Percentiles rank a stretch among this genome's conserved stretches.
Conservation (phyloP, 2,329 filamentous ascomycete genomes). For the Nothophaeocryptopus gaeumannii region DNA sequence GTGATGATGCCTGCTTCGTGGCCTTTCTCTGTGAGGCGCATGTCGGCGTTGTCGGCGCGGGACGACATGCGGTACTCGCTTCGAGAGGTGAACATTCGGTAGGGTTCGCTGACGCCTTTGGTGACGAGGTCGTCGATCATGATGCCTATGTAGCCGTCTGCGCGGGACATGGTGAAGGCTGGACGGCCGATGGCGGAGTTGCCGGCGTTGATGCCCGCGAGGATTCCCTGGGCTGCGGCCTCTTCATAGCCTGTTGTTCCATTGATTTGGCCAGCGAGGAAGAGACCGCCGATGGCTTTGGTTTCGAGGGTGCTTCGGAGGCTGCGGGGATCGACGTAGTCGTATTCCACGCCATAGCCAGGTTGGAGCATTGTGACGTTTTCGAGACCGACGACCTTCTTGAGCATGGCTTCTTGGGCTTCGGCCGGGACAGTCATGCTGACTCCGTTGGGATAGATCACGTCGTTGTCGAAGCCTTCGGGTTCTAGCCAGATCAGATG, state of each 20-base stretch:
- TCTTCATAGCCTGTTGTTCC: constrained; percentile 98
- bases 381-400: constrained; percentile 82
- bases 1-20: constrained; percentile 72
- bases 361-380: constrained; percentile 88
- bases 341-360: constrained; percentile 96
- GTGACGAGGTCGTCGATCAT: constrained; percentile 98
- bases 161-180: constrained; percentile 68
- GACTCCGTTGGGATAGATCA: constrained; percentile 94
- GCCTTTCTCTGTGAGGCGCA: constrained; percentile 76
- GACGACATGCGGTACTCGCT: constrained; percentile 94
- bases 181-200: constrained; percentile 66
- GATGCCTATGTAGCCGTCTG: constrained; percentile 94
- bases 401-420: constrained; percentile 80
- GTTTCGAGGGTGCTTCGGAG: constrained; percentile 89
- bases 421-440: constrained; percentile 94
- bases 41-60: constrained; percentile 89
- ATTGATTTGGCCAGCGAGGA: constrained; percentile 94
- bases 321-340: constrained; percentile 92
- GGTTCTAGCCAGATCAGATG: constrained; percentile 98
- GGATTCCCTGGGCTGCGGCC: constrained; percentile 85
- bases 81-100: constrained; percentile 95
- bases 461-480: constrained; percentile 84
- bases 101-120: constrained; percentile 94
- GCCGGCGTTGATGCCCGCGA: constrained; percentile 92
- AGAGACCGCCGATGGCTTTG: constrained; percentile 84